Conservation (phyloP, 805 yeast species). For the Alloascoidea africana region DNA sequence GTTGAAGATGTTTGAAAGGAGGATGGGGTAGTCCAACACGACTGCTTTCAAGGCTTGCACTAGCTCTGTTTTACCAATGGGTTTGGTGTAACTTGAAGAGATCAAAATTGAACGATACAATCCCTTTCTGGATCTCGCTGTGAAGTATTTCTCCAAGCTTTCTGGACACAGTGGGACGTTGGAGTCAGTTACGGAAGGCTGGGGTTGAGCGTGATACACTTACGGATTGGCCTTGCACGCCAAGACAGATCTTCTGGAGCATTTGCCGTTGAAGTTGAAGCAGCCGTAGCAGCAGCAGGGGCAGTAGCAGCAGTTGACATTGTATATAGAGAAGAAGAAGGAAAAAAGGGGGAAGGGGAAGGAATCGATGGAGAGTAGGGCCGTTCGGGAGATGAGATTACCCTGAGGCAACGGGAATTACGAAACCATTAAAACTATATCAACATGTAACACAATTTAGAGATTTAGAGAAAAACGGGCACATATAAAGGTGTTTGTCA, state of each 20-base stretch:
- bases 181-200: not conserved
- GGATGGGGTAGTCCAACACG: not conserved
- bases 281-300: not conserved
- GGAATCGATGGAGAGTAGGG: no score
- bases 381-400: no score
- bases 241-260: not conserved
- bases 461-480: no score
- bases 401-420: no score
- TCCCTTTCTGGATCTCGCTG: not conserved
- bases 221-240: not conserved
- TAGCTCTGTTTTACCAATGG: not conserved
- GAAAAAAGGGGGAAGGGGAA: not conserved
- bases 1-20: not conserved
- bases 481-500: no score
- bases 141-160: not conserved
- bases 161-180: not conserved
- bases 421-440: no score
- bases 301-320: not conserved
- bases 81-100: not conserved
- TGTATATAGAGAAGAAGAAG: not conserved
- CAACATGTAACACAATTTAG: no score
- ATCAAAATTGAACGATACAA: not conserved
- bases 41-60: not conserved
- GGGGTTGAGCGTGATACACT: not conserved
- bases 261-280: not conserved